Base-by-base conservation (phyloP, 176 grass and related monocot species). In the Bothriochloa decipiens region DNA sequence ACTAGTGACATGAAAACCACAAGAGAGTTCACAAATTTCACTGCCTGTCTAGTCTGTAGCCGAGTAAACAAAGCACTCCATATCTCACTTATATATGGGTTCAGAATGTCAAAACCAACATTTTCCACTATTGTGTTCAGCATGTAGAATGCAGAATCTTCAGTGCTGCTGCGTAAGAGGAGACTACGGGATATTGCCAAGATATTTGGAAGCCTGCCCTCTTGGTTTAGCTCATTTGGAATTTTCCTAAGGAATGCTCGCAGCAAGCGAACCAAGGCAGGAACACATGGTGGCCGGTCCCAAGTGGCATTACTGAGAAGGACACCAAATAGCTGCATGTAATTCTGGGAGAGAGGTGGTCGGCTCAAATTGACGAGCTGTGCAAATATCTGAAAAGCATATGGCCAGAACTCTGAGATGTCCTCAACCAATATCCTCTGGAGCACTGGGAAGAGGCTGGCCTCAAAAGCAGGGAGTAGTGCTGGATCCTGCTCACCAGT, bases 341-440 rank as follows among this genome's bases (percentile, higher is more conserved):
- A 98, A 47, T 86, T 92, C 80, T 88, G 91, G 1, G 91, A 98
- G 74, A 98, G 86, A 46, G 96, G 96, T 45, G 93, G 93, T 49
- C 50, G 84, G 65, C 89, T 94, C 87, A 95, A 73, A 70, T 92
- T 92, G 68, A 95, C 89, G 70, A 98, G 87, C 85, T 95, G 91
- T 23, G 96, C 91, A 18, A 98, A 95, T 93, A 98, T 95, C 83
- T 98, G 93, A 81, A 98, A 95, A 18, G 89, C 89, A 74, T 98
- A 98, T 33, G 96, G 86, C 96, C 96, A 98, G 85, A 98, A 98
- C 89, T 98, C 96, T 69, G 89, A 83, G 73, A 98, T 95, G 71
- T 98, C 96, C 33, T 98, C 83, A 40, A 90, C 96, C 81, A 98
- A 88, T 67, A 98, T 98, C 75, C 92, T 95, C 87, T 98, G 90